These are phyloP conservation scores for Diaporthe eres DNA, from an alignment of 2,329 filamentous ascomycete genomes.

Conservation along the genomic window DNA sequence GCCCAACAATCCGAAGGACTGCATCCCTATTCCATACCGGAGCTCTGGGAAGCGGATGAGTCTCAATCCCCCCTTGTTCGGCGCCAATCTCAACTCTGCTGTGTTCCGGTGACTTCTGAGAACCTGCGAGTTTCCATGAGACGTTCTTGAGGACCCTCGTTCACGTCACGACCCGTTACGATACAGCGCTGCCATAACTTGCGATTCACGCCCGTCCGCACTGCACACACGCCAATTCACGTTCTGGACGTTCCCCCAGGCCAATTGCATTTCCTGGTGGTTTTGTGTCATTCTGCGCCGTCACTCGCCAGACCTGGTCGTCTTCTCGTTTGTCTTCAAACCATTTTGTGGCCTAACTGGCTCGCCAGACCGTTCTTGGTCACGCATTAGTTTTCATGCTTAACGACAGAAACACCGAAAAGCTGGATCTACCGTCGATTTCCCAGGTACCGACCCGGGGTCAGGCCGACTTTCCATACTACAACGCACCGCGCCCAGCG, in stretches of 20 bases:
- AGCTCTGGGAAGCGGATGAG: neutral
- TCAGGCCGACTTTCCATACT: conserved; percentile 78
- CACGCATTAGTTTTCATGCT: conserved; percentile 40
- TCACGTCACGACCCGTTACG: conserved; percentile 36
- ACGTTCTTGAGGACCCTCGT: conserved; percentile 30
- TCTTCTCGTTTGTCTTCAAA: conserved; percentile 19
- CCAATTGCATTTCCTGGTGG: conserved; percentile 37
- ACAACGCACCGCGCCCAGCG: conserved; percentile 76
- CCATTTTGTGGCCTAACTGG: conserved; percentile 28
- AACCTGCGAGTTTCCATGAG: conserved; percentile 27
- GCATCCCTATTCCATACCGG: conserved; percentile 25
- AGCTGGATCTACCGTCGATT: conserved; percentile 94
- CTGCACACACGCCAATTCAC: conserved; percentile 25
- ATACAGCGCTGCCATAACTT: conserved; percentile 16
- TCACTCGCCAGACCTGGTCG: conserved; percentile 12
- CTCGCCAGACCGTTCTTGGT: conserved; percentile 36
- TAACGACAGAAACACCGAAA: conserved; percentile 74
- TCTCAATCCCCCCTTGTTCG: neutral
- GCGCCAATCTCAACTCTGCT: conserved; percentile 23
- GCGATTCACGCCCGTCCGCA: neutral
- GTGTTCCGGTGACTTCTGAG: neutral
- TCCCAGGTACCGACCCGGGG: conserved; percentile 87
- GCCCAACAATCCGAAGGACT: conserved; percentile 26
- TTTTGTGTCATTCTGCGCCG: conserved; percentile 30
- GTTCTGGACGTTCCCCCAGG: conserved; percentile 9